phyloP scores from a whole-genome alignment of 73 alveolate species.

The Paramecium pentaurelia region DNA sequence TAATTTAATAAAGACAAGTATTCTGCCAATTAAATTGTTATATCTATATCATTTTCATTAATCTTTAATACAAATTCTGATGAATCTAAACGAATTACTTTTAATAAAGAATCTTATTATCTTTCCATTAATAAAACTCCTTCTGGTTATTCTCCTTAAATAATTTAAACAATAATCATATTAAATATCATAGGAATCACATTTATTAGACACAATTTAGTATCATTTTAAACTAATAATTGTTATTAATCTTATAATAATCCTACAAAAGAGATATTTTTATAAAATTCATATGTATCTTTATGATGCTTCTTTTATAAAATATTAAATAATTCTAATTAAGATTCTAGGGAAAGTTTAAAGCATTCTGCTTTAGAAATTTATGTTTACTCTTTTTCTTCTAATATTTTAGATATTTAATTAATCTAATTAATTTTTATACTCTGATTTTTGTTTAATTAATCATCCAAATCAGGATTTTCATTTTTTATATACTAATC shows the following conservation, averaged over 20 bases:
- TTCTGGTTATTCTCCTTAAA: not conserved
- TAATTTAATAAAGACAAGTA: not conserved
- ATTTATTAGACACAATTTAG: not conserved
- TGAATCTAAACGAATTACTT: not conserved
- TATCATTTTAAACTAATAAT: not conserved
- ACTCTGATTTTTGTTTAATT: not conserved
- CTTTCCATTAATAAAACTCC: not conserved
- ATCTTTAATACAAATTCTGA: not conserved
- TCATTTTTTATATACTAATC: not conserved
- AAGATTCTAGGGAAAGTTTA: not conserved
- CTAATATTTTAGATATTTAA: not conserved
- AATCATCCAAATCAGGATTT: not conserved
- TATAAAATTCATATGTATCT: not conserved
- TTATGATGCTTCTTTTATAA: not conserved
- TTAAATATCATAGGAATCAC: not conserved
- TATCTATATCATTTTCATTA: not conserved
- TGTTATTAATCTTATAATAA: not conserved
- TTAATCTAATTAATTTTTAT: not conserved
- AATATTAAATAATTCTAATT: not conserved
- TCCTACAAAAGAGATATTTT: not conserved
- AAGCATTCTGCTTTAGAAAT: not conserved
- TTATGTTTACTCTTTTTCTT: not conserved
- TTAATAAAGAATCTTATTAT: too few species aligned
- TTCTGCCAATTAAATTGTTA: not conserved
- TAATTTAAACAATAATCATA: not conserved